phyloP scores from a whole-genome alignment of 345 rosid genomes.

The Hibiscus tridactylites region DNA sequence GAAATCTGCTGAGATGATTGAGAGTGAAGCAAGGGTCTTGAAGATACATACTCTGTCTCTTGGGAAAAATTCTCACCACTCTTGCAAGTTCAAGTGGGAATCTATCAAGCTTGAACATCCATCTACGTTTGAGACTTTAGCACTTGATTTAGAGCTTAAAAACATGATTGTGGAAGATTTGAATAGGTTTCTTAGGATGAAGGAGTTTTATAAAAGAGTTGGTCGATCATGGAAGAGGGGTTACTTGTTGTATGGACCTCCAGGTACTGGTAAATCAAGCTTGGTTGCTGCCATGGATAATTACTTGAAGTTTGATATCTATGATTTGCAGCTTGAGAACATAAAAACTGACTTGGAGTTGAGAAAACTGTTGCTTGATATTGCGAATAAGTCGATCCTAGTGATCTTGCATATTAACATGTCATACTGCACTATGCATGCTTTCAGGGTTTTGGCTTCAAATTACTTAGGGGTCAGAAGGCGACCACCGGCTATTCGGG shows the following conservation, averaged over 20 bases:
- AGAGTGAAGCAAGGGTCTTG: slow-evolving; percentile 25
- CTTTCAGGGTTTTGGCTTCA: slow-evolving; percentile 29
- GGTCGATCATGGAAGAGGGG: slow-evolving; percentile 63
- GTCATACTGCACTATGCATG: slow-evolving; percentile 33
- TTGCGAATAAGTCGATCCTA: too few relatives aligned
- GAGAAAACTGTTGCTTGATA: slow-evolving; percentile 31
- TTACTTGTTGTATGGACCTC: slow-evolving; percentile 47
- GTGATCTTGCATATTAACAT: slow-evolving; percentile 33
- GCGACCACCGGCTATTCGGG: slow-evolving; percentile 4
- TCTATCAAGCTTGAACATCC: slow-evolving; percentile 44
- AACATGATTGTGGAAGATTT: slow-evolving; percentile 35
- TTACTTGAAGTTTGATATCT: slow-evolving; percentile 46
- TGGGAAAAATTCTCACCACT: neutral
- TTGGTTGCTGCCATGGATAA: slow-evolving; percentile 61
- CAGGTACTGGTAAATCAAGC: slow-evolving; percentile 57
- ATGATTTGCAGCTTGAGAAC: slow-evolving; percentile 41
- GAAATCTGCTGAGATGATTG: slow-evolving; percentile 21
- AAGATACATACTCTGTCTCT: slow-evolving; percentile 24
- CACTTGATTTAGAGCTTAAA: slow-evolving; percentile 33
- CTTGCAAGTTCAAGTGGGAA: slow-evolving; percentile 26
- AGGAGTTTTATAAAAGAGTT: slow-evolving; percentile 38
- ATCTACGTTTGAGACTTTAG: slow-evolving; percentile 39
- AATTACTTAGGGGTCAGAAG: slow-evolving; percentile 30
- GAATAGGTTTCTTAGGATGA: slow-evolving; percentile 41
- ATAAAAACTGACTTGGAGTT: slow-evolving; percentile 29